A percentile compares a stretch with the other conserved stretches of the same genome.
Conservation (phyloP, 2,329 filamentous ascomycete species). For the Byssochlamys sp. region DNA sequence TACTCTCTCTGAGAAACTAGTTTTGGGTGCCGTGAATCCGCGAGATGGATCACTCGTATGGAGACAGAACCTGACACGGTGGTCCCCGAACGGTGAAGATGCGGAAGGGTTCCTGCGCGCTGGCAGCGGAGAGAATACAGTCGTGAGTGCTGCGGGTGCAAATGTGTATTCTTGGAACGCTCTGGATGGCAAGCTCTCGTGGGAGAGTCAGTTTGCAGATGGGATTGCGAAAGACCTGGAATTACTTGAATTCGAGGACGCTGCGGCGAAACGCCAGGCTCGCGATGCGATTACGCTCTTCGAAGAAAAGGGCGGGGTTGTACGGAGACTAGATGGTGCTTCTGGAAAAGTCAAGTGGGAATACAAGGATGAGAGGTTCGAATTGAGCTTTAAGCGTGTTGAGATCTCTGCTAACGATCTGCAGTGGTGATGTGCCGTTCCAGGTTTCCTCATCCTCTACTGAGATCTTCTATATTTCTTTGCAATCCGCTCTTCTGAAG, state of each 20-base stretch:
- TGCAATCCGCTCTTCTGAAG: slow-evolving; percentile 56
- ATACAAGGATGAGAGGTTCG: slow-evolving; percentile 52
- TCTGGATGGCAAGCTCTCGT: slow-evolving; percentile 66
- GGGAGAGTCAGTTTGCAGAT: slow-evolving; percentile 56
- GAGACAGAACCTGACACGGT: slow-evolving; percentile 63
- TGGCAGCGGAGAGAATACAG: slow-evolving; percentile 67
- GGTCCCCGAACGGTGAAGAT: slow-evolving; percentile 14
- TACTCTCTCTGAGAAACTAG: slow-evolving; percentile 72
- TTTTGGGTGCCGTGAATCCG: slow-evolving; percentile 82
- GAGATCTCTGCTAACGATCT: slow-evolving; percentile 6
- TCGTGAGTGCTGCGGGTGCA: slow-evolving; percentile 63
- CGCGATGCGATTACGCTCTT: slow-evolving; percentile 61
- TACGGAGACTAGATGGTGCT: slow-evolving; percentile 63
- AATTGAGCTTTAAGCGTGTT: background rate
- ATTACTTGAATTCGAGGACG: slow-evolving; percentile 61
- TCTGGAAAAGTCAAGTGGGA: slow-evolving; percentile 73
- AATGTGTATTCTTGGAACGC: slow-evolving; percentile 75
- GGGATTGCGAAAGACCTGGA: slow-evolving; percentile 47
- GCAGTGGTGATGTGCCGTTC: slow-evolving; percentile 60
- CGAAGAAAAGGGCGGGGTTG: slow-evolving; percentile 44
- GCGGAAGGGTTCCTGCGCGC: slow-evolving; percentile 49
- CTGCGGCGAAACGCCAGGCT: slow-evolving; percentile 34
- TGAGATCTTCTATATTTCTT: slow-evolving; percentile 64
- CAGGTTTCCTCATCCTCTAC: slow-evolving; percentile 62
- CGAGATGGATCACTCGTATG: slow-evolving; percentile 75